A percentile compares a stretch with the other conserved stretches of the same genome.
These are phyloP conservation scores for Carex scoparia DNA, from an alignment of 176 grass and related monocot species.

Conservation along the genomic window DNA sequence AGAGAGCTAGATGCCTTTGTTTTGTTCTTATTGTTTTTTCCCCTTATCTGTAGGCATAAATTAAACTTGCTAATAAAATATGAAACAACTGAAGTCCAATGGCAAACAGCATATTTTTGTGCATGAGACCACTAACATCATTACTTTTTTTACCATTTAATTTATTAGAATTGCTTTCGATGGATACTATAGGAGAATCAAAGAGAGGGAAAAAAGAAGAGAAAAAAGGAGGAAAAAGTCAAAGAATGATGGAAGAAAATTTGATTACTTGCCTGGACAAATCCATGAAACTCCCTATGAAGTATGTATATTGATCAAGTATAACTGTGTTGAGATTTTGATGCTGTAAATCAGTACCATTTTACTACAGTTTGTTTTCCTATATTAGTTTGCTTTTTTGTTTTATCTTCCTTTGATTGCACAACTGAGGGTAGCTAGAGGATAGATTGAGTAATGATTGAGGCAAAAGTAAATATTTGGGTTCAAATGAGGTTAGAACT, in stretches of 20 bases:
- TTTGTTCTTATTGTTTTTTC: background rate
- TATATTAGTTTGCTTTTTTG: background rate
- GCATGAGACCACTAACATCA: background rate
- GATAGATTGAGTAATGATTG: background rate
- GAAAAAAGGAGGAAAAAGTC: background rate
- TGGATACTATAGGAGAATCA: background rate
- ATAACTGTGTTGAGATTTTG: background rate
- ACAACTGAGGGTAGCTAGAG: background rate
- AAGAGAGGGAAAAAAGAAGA: slow-evolving; percentile 10
- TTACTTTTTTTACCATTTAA: background rate
- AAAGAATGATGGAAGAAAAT: background rate
- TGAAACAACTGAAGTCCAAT: background rate
- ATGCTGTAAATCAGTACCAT: background rate
- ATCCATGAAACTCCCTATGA: slow-evolving; percentile 20
- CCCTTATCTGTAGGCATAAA: background rate
- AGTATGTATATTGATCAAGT: slow-evolving; percentile 1
- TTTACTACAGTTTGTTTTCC: background rate
- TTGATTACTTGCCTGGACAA: slow-evolving; percentile 9
- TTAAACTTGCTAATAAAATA: background rate
- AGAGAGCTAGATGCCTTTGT: background rate
- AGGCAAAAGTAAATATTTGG: background rate
- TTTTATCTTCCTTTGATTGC: background rate
- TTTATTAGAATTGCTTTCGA: background rate
- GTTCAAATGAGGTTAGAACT: background rate
- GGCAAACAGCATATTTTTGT: background rate